phyloP scores from a whole-genome alignment of 106 monocot genomes.

The Apostasia shenzhenica region DNA sequence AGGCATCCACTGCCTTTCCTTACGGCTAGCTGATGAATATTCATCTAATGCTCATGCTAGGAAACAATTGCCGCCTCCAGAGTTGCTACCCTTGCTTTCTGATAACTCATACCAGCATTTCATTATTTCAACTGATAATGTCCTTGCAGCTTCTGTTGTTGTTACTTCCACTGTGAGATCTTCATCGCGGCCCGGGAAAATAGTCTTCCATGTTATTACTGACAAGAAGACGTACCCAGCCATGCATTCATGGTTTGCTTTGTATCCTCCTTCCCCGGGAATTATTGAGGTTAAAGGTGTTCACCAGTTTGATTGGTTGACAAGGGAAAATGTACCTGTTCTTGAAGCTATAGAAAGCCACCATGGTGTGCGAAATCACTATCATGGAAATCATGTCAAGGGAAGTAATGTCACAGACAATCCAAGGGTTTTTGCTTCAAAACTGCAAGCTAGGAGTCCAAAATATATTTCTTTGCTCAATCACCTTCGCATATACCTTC shows the following conservation, averaged over 20 bases:
- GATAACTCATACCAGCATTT: constrained; percentile 76
- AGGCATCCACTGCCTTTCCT: constrained; percentile 87
- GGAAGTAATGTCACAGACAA: constrained; percentile 38
- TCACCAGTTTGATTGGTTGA: constrained; percentile 93
- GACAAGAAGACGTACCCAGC: constrained; percentile 96
- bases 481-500: constrained; percentile 88
- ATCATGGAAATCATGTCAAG: constrained; percentile 59
- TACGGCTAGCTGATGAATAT: constrained; percentile 84
- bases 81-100: constrained; percentile 59
- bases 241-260: constrained; percentile 97
- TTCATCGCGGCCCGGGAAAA: constrained; percentile 55
- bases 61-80: constrained; percentile 80
- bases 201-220: constrained; percentile 96
- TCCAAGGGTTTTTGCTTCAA: constrained; percentile 71
- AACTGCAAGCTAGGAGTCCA: constrained; percentile 74
- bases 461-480: constrained; percentile 89
- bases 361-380: constrained; percentile 64
- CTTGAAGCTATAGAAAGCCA: constrained; percentile 84
- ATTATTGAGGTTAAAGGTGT: constrained; percentile 83
- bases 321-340: constrained; percentile 86
- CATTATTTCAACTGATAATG: constrained; percentile 74
- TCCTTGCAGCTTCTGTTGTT: constrained; percentile 87
- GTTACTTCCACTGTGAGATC: constrained; percentile 59
- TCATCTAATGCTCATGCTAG: constrained; percentile 94
- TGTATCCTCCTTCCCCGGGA: constrained; percentile 57